Evolutionary conservation across 768 basidiomycete species (phyloP).

Genomic region (Russula emetica): DNA sequence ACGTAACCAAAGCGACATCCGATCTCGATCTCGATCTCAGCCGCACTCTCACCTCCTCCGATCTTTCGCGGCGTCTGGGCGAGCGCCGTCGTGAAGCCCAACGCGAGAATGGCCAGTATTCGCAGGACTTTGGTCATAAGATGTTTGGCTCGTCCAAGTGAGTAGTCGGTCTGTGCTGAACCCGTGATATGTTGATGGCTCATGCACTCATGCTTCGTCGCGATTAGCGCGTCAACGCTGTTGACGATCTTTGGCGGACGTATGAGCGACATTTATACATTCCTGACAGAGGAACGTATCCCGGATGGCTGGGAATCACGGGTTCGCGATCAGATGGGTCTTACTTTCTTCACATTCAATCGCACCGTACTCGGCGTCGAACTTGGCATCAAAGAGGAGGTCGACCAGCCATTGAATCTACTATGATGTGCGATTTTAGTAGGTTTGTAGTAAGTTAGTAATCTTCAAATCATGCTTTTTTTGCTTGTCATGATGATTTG

Average conservation of each 20-base stretch:
- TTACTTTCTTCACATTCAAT: slow-evolving; percentile 59
- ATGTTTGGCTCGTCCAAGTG: slow-evolving; percentile 67
- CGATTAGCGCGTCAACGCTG: slow-evolving; percentile 54
- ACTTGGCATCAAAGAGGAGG: slow-evolving; percentile 35
- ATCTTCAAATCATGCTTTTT: not conserved
- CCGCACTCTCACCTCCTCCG: slow-evolving; percentile 47
- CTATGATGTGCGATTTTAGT: not conserved
- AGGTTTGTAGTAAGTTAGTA: not conserved
- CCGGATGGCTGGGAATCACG: slow-evolving; percentile 69
- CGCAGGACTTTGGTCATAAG: slow-evolving; percentile 48
- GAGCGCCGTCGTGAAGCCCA: slow-evolving; percentile 59
- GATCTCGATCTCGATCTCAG: slow-evolving; percentile 22
- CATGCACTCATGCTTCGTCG: too few species aligned
- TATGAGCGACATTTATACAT: slow-evolving; percentile 47
- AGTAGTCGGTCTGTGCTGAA: slow-evolving; percentile 29
- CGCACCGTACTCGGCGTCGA: slow-evolving; percentile 33
- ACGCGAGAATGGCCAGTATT: slow-evolving; percentile 54
- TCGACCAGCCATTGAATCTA: slow-evolving; percentile 7
- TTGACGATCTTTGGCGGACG: slow-evolving; percentile 64
- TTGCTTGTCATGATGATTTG: not conserved
- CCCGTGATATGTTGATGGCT: not conserved
- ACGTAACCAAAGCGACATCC: slow-evolving; percentile 5
- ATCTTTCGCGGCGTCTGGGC: slow-evolving; percentile 53
- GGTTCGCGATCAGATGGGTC: slow-evolving; percentile 48
- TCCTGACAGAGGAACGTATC: slow-evolving; percentile 67